Conservation (phyloP, 2,329 filamentous ascomycete genomes). For the Neonectria magnoliae region DNA sequence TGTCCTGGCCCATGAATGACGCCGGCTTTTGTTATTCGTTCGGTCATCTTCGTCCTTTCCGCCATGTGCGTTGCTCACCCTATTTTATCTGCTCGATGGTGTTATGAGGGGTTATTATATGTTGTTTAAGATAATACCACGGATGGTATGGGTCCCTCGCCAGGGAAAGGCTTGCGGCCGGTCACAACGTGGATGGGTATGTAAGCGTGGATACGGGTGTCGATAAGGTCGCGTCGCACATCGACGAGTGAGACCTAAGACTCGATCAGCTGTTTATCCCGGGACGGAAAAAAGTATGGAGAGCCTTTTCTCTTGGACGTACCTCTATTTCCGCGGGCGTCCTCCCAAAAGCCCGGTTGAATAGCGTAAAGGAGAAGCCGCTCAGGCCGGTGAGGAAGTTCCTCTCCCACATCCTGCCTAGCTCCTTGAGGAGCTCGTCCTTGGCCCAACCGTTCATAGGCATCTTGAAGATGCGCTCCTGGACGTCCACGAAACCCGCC, state of each 20-base stretch:
- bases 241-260: conserved; percentile 58
- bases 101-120: neutral
- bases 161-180: conserved; percentile 59
- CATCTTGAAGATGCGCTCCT: conserved; percentile 62
- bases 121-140: conserved; percentile 24
- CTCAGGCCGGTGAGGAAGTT: conserved; percentile 56
- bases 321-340: conserved; percentile 62
- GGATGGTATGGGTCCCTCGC: conserved; percentile 39
- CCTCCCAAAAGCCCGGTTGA: conserved; percentile 53
- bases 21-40: neutral
- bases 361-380: conserved; percentile 55
- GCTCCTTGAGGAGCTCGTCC: conserved; percentile 53
- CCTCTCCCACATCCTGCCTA: conserved; percentile 58
- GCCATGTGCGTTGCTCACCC: neutral
- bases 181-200: conserved; percentile 60
- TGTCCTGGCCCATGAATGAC: neutral
- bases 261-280: conserved; percentile 24
- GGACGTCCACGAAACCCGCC: conserved; percentile 65
- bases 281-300: neutral
- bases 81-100: neutral
- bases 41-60: neutral
- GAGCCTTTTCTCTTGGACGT: conserved; percentile 23
- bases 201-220: conserved; percentile 60
- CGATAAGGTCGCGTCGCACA: conserved; percentile 58
- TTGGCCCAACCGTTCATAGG: conserved; percentile 66